Conservation (phyloP, 495 filamentous ascomycete genomes). For the Barbatosphaeria neglecta region DNA sequence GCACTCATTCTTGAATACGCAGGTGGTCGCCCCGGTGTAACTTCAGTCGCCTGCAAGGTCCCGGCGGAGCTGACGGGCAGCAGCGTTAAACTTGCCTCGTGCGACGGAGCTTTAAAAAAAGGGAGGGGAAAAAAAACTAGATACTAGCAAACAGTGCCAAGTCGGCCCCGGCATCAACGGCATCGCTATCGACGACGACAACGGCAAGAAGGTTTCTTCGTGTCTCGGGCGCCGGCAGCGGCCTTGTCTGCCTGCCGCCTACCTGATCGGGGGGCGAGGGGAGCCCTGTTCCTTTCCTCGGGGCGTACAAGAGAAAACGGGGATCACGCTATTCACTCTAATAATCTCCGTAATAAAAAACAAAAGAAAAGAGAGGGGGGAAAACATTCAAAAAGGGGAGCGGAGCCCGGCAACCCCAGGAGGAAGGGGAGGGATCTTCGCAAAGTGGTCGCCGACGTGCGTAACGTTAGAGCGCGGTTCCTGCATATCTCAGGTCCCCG, state of each 20-base stretch:
- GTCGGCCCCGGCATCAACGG: too few relatives aligned
- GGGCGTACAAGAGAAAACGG: background rate
- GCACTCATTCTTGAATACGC: too few relatives aligned
- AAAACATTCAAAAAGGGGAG: background rate
- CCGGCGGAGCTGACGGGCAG: too few relatives aligned
- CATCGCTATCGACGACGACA: background rate
- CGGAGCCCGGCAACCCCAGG: background rate
- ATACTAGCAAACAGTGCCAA: background rate
- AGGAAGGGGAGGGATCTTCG: background rate
- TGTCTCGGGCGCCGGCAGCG: background rate
- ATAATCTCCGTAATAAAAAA: too few relatives aligned
- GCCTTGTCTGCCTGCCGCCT: background rate
- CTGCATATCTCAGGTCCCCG: conserved; percentile 11
- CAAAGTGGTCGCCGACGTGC: conserved; percentile 21
- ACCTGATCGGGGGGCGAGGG: background rate
- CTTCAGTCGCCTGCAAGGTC: too few relatives aligned
- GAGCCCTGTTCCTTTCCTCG: too few relatives aligned
- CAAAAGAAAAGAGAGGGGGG: background rate
- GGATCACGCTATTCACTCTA: too few relatives aligned
- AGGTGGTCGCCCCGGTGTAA: too few relatives aligned
- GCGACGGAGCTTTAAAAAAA: too few relatives aligned
- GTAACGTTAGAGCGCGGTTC: conserved; percentile 14
- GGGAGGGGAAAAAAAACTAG: too few relatives aligned
- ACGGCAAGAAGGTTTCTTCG: background rate
- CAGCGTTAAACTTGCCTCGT: too few relatives aligned